phyloP scores from a whole-genome alignment of 805 yeast genomes.

The Peterozyma toletana region DNA sequence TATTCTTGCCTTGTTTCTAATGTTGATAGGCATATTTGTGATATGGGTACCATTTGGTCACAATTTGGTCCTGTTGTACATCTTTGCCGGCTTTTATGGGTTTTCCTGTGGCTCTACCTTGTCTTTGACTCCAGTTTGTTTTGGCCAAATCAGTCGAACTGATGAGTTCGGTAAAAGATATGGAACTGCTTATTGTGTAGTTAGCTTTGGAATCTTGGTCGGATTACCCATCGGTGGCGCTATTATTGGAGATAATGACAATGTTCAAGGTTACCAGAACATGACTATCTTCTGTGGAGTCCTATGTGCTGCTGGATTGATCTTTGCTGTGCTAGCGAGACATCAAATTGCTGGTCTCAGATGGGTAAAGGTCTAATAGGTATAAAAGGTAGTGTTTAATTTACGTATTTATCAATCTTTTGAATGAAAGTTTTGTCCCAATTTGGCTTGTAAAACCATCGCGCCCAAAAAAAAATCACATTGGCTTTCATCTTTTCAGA shows the following conservation, averaged over 20 bases:
- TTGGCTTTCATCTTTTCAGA: too few species aligned
- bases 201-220: slow-evolving; percentile 34
- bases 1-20: slow-evolving; percentile 26
- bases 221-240: slow-evolving; percentile 37
- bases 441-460: too few species aligned
- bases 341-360: slow-evolving; percentile 4
- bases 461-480: too few species aligned
- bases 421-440: too few species aligned
- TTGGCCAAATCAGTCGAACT: slow-evolving; percentile 58
- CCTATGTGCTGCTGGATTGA: not conserved
- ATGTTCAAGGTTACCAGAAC: slow-evolving; percentile 3
- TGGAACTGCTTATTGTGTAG: slow-evolving; percentile 56
- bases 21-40: slow-evolving; percentile 36
- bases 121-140: slow-evolving; percentile 61
- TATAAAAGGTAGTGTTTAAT: not conserved
- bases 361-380: slow-evolving; percentile 3
- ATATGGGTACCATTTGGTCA: slow-evolving; percentile 66
- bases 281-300: slow-evolving; percentile 7
- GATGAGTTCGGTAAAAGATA: slow-evolving; percentile 63
- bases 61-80: slow-evolving; percentile 32
- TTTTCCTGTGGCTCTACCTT: slow-evolving; percentile 56
- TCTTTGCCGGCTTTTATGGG: slow-evolving; percentile 50
- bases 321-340: slow-evolving; percentile 1
- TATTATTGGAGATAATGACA: slow-evolving; percentile 5
- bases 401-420: too few species aligned